phyloP scores from a whole-genome alignment of 2,329 filamentous ascomycete species.

The Monosporascus cannonballus region DNA sequence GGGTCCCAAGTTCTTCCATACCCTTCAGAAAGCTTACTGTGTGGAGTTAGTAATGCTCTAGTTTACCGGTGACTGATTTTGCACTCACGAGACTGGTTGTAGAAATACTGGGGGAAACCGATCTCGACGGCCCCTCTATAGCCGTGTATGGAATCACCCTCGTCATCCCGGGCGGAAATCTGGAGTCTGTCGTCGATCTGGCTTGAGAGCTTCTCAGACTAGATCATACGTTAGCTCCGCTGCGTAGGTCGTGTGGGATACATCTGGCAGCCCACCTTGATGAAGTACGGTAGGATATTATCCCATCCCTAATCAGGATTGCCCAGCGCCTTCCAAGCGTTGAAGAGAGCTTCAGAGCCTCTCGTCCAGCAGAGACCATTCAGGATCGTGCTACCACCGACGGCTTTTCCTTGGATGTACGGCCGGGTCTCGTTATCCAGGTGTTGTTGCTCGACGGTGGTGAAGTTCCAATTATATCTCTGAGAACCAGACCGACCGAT shows the following conservation, averaged over 20 bases:
- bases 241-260: too few relatives aligned
- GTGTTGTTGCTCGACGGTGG: slow-evolving; percentile 23
- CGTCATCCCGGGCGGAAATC: slow-evolving; percentile 18
- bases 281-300: slow-evolving; percentile 41
- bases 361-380: slow-evolving; percentile 37
- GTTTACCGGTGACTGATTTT: too few relatives aligned
- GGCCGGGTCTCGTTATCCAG: slow-evolving; percentile 28
- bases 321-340: slow-evolving; percentile 36
- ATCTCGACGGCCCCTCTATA: slow-evolving; percentile 30
- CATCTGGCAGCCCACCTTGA: slow-evolving; percentile 30
- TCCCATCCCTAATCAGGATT: slow-evolving; percentile 37
- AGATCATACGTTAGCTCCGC: background rate
- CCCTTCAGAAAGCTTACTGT: slow-evolving; percentile 32
- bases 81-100: slow-evolving; percentile 32
- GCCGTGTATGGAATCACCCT: slow-evolving; percentile 26
- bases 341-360: slow-evolving; percentile 33
- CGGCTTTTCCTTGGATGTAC: slow-evolving; percentile 30
- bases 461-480: slow-evolving; percentile 25
- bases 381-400: slow-evolving; percentile 34
- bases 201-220: slow-evolving; percentile 32
- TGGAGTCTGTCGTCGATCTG: slow-evolving; percentile 15
- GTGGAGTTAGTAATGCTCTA: slow-evolving; percentile 3
- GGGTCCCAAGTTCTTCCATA: slow-evolving; percentile 30
- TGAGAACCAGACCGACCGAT: slow-evolving; percentile 16
- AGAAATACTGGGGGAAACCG: slow-evolving; percentile 32